Percentiles rank a stretch among this genome's conserved stretches.
Conservation (phyloP, 192 early-diverging fungal genomes). For the Tieghemiomyces parasiticus region DNA sequence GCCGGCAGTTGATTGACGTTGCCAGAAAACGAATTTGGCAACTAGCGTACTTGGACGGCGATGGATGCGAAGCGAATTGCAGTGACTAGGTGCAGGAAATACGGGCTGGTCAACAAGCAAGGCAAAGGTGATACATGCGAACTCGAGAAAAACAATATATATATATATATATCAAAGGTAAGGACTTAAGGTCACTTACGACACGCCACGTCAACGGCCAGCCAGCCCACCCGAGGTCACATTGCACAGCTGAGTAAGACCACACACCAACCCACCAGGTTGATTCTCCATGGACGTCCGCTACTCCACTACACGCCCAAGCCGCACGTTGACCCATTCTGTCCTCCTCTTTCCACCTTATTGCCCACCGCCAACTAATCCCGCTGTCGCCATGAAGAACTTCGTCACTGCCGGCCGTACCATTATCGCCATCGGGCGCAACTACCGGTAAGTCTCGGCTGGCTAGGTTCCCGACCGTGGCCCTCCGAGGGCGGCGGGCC, state of each 20-base stretch:
- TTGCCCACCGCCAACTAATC: not conserved
- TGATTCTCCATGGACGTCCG: not conserved
- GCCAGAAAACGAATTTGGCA: too few relatives aligned
- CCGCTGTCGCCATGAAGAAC: conserved; percentile 26
- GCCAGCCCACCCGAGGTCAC: not conserved
- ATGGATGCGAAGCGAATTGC: too few relatives aligned
- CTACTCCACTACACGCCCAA: not conserved
- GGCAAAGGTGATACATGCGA: too few relatives aligned
- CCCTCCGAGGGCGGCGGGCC: not conserved
- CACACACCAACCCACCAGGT: not conserved
- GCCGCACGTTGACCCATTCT: not conserved
- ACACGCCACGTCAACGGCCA: not conserved
- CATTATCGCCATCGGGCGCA: conserved; percentile 88
- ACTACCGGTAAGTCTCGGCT: conserved; percentile 48
- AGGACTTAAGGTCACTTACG: not conserved
- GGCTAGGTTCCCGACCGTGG: conserved; percentile 8
- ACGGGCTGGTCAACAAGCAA: too few relatives aligned
- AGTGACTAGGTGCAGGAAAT: too few relatives aligned
- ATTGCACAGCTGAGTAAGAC: too few relatives aligned
- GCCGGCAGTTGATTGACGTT: too few relatives aligned
- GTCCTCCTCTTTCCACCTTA: not conserved
- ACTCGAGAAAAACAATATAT: too few relatives aligned
- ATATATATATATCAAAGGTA: not conserved
- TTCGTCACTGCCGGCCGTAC: conserved; percentile 54
- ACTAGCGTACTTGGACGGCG: too few relatives aligned